Evolutionary conservation across 1,284 basidiomycete species (phyloP).

Genomic region (Fomitopsis betulina): DNA sequence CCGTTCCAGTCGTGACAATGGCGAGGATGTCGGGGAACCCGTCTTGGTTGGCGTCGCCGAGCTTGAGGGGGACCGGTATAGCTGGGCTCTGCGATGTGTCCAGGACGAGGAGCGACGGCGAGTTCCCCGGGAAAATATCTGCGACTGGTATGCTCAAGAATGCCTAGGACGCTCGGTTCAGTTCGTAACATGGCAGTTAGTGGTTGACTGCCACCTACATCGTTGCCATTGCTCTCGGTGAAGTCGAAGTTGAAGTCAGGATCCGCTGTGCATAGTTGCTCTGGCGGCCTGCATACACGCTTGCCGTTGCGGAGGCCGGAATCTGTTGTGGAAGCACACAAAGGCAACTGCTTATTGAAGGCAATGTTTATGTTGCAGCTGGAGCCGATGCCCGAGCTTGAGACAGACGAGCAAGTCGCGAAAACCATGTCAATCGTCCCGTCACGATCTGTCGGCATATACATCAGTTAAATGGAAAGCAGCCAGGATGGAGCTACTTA

Average conservation of each 20-base stretch:
- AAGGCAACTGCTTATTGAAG: constrained; percentile 87
- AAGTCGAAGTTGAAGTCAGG: constrained; percentile 79
- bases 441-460: constrained; percentile 68
- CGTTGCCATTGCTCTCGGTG: constrained; percentile 42
- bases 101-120: constrained; percentile 61
- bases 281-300: constrained; percentile 68
- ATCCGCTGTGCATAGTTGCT: constrained; percentile 82
- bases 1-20: constrained; percentile 46
- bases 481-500: constrained; percentile 28
- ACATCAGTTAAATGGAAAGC: neutral
- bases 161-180: constrained; percentile 37
- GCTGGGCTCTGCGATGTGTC: constrained; percentile 60
- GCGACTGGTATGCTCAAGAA: constrained; percentile 67
- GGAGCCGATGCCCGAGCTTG: constrained; percentile 62
- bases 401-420: constrained; percentile 74
- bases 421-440: constrained; percentile 97
- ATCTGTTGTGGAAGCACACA: constrained; percentile 61
- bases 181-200: neutral
- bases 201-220: constrained; percentile 39
- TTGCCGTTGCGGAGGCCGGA: constrained; percentile 45
- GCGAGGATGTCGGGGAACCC: constrained; percentile 91
- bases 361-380: constrained; percentile 87
- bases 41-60: constrained; percentile 92
- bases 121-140: constrained; percentile 48
- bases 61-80: constrained; percentile 73